Evolutionary conservation across 2,329 filamentous ascomycete species (phyloP), one percentile per base, ranked within the genome.

Genomic region (Nannizzia gypsea): DNA sequence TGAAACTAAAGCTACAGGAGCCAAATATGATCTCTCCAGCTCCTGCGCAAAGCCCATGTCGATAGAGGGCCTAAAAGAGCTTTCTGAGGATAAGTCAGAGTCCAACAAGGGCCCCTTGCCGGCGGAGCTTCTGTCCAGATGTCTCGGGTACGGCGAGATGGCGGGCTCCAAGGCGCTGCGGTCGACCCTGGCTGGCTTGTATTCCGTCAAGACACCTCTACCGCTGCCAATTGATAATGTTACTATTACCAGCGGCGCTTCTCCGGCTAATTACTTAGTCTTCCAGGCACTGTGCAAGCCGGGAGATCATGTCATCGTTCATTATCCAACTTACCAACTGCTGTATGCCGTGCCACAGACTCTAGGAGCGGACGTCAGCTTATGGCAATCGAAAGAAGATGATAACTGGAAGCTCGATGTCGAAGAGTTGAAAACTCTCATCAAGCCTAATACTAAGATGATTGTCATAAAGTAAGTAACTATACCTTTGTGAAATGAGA

Each of bases 261-360:
- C 95, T 57, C 80, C 83, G 4, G 90, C 89, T n/a, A 95, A 95
- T 68, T 89, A 90, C 66, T 74, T 93, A n/a, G 75, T 85, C 1
- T 80, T 93, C 6, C 91, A 91, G 70, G 78, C 85, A 0, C 77
- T 93, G 5, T 70, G 93, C 1, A 82, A 83, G 0, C 82, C 84
- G 0, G 87, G 85, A 0, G 89, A 95, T 68, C 90, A 95, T 77
- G 87, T 92, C 54, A 81, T 95, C 61, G 93, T 88, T 67, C 87
- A 93, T 61, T 89, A 90, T 69, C 90, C 90, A 11, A 92, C 89
- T 0, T 95, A 93, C 67, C 88, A 93, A 70, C 89, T 93, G 67
- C 79, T 95, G 1, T 93, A 92, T 68, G 78, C 83, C 8, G 82
- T 95, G 0, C 89, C 90, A 0, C 78, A 80, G 64, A 86, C 84